phyloP scores from a whole-genome alignment of 306 rosid species.

The Vicia villosa region DNA sequence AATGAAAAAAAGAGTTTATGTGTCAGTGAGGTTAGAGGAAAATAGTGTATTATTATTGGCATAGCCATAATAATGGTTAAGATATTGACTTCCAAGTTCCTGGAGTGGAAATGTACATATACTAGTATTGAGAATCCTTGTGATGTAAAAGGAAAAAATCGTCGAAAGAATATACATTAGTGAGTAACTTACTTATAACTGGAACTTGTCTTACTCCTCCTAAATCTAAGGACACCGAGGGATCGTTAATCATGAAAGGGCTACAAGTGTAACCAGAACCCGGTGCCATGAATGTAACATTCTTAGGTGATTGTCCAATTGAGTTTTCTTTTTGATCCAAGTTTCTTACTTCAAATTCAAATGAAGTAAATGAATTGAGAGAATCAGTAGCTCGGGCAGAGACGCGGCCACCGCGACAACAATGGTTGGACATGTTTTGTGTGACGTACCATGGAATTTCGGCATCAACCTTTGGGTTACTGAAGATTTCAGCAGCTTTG shows the following conservation, averaged over 20 bases:
- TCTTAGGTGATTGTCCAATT: constrained; percentile 48
- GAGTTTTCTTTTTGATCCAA: constrained; percentile 21
- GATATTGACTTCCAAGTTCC: constrained; percentile 74
- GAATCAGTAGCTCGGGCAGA: constrained; percentile 56
- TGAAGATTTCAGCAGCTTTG: no score
- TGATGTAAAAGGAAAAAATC: neutral
- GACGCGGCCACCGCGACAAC: constrained; percentile 73
- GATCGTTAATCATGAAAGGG: constrained; percentile 53
- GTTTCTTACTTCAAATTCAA: constrained; percentile 65
- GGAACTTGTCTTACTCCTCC: constrained; percentile 69
- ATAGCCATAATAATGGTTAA: neutral
- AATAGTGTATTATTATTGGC: neutral
- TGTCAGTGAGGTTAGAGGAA: neutral
- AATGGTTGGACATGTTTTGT: constrained; percentile 53
- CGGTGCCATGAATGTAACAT: constrained; percentile 68
- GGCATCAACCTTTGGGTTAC: no score
- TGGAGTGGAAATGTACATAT: constrained; percentile 37
- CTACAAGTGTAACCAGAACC: constrained; percentile 84
- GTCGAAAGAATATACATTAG: neutral
- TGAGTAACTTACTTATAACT: constrained; percentile 59
- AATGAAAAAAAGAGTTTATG: neutral
- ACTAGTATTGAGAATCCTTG: neutral
- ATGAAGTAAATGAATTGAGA: constrained; percentile 60
- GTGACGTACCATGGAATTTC: no score
- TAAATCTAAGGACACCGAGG: constrained; percentile 53